Percentiles rank a stretch among this genome's conserved stretches.
Conservation (phyloP, 2,329 filamentous ascomycete species). For the Didymella lethalis region DNA sequence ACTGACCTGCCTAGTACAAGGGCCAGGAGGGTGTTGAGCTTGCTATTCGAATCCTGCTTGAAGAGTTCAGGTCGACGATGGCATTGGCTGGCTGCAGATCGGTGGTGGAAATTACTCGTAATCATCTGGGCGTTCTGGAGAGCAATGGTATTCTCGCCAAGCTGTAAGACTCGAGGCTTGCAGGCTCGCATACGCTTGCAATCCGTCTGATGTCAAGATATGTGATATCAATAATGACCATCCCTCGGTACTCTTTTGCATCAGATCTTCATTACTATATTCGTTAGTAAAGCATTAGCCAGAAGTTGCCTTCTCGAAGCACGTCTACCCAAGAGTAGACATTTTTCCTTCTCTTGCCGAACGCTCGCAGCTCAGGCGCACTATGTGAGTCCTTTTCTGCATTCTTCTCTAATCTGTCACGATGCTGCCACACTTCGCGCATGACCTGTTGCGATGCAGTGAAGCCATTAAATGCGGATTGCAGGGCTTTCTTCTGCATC, state of each 20-base stretch:
- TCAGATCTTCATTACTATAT: no score
- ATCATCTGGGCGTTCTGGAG: conserved; percentile 23
- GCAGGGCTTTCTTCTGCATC: conserved; percentile 26
- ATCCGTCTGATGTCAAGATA: background rate
- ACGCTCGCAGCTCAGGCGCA: background rate
- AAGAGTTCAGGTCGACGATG: conserved; percentile 43
- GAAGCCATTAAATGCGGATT: conserved; percentile 21
- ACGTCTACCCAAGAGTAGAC: conserved; percentile 23
- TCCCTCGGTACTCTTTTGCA: background rate
- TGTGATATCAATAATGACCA: background rate
- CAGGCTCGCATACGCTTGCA: background rate
- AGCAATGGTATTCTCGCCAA: conserved; percentile 21
- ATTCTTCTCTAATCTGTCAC: conserved; percentile 6
- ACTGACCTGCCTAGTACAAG: conserved; percentile 41
- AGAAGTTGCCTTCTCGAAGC: conserved; percentile 19
- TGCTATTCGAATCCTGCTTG: conserved; percentile 53
- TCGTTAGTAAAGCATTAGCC: conserved; percentile 22
- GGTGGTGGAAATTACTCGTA: conserved; percentile 20
- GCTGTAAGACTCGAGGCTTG: conserved; percentile 1
- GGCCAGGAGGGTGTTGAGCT: conserved; percentile 52
- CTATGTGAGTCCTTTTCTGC: conserved; percentile 1
- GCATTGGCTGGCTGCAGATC: conserved; percentile 33
- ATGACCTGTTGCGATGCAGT: conserved; percentile 20
- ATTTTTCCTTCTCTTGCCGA: conserved; percentile 5
- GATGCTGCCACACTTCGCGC: conserved; percentile 25